Conservation (phyloP, 257 asterid species). For the Sherardia arvensis region DNA sequence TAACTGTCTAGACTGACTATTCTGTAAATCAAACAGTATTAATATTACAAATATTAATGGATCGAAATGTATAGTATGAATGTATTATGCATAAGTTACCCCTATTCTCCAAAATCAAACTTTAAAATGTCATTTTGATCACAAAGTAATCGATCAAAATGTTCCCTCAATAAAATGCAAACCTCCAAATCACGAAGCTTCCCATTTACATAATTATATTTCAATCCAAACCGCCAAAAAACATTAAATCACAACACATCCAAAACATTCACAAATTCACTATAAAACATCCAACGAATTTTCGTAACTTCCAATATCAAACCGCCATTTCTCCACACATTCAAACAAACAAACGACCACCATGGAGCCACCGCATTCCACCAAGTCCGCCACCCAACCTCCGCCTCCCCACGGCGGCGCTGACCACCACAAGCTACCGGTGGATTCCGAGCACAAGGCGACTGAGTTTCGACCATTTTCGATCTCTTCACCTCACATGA, state of each 20-base stretch:
- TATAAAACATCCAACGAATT: neutral
- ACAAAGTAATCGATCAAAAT: neutral
- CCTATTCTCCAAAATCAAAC: too few relatives aligned
- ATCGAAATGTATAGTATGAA: too few relatives aligned
- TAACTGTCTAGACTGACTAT: too few relatives aligned
- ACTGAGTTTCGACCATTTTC: constrained; percentile 35
- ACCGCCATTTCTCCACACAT: neutral
- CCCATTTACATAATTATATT: neutral
- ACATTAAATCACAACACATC: neutral
- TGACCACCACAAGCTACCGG: constrained; percentile 9
- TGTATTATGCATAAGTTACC: too few relatives aligned
- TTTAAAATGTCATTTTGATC: too few relatives aligned
- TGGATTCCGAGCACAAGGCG: constrained; percentile 37
- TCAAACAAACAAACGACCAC: neutral
- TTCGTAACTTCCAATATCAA: neutral
- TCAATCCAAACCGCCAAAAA: neutral
- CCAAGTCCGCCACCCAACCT: neutral
- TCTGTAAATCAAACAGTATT: too few relatives aligned
- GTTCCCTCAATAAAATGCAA: too few relatives aligned
- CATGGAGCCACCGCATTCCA: constrained; percentile 21
- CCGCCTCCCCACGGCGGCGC: neutral
- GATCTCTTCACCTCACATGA: constrained; percentile 44
- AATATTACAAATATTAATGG: too few relatives aligned
- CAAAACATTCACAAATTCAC: neutral
- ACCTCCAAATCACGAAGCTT: neutral